Conservation (phyloP, 1,139 yeast species). For the Ogataea hybrid region DNA sequence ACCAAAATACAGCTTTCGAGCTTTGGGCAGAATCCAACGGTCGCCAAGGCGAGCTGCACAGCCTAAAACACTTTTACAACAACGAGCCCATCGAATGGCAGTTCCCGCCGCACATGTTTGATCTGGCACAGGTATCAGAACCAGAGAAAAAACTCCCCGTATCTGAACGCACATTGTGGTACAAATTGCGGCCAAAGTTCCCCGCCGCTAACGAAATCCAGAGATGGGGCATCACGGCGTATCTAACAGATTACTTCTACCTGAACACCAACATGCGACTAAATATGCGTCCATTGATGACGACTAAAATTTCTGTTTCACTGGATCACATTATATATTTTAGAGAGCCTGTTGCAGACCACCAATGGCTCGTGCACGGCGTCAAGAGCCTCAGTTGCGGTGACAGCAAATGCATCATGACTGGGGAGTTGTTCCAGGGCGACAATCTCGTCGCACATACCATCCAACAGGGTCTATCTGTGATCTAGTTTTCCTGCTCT, state of each 20-base stretch:
- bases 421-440: constrained; percentile 55
- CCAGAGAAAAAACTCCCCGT: constrained; percentile 30
- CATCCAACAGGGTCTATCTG: constrained; percentile 61
- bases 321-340: constrained; percentile 70
- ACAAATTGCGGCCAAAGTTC: constrained; percentile 44
- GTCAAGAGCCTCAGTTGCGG: constrained; percentile 51
- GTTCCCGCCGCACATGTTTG: constrained; percentile 42
- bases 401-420: constrained; percentile 53
- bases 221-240: constrained; percentile 61
- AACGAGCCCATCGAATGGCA: constrained; percentile 42
- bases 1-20: constrained; percentile 29
- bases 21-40: constrained; percentile 28
- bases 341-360: constrained; percentile 50
- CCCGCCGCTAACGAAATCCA: constrained; percentile 36
- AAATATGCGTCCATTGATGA: constrained; percentile 39
- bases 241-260: constrained; percentile 59
- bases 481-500: constrained; percentile 19
- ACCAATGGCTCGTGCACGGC: constrained; percentile 54
- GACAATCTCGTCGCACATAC: constrained; percentile 62
- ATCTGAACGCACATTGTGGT: constrained; percentile 36
- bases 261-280: constrained; percentile 48
- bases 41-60: constrained; percentile 22
- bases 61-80: constrained; percentile 29
- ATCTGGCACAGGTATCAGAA: constrained; percentile 25
- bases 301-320: constrained; percentile 52